phyloP scores from a whole-genome alignment of 148 eudicot species.

The Euryodendron excelsum region DNA sequence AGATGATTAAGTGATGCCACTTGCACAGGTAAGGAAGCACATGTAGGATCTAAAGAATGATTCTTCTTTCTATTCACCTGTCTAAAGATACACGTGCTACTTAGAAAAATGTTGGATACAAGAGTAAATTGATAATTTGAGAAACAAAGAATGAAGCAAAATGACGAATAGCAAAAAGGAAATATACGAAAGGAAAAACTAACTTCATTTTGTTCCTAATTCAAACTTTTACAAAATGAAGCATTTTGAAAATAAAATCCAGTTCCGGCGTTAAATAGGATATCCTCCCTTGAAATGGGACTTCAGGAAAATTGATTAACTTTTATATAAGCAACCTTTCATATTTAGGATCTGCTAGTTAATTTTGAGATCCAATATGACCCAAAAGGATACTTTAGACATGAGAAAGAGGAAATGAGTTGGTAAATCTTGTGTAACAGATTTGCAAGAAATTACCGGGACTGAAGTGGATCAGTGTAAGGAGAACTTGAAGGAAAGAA shows the following conservation, averaged over 20 bases:
- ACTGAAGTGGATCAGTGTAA: background rate
- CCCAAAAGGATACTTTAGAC: background rate
- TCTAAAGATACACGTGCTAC: background rate
- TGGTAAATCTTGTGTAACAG: background rate
- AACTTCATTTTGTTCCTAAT: background rate
- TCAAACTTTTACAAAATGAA: background rate
- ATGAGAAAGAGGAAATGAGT: background rate
- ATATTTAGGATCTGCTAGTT: background rate
- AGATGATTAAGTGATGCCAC: background rate
- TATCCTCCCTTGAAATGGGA: background rate
- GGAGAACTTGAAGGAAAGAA: conserved; percentile 15
- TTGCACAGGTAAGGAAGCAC: background rate
- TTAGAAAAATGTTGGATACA: background rate
- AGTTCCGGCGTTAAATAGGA: background rate
- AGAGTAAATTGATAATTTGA: background rate
- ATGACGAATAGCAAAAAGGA: background rate
- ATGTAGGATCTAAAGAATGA: background rate
- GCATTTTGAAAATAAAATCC: background rate
- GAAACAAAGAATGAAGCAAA: background rate
- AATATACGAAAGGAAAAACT: too few species aligned
- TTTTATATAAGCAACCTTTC: background rate
- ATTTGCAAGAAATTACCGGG: conserved; percentile 15
- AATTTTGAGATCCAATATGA: background rate
- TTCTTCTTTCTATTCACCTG: background rate
- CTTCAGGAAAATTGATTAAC: background rate